These are phyloP conservation scores for Saccharomycopsis fibuligera DNA, from an alignment of 805 yeast species.

Conservation along the genomic window DNA sequence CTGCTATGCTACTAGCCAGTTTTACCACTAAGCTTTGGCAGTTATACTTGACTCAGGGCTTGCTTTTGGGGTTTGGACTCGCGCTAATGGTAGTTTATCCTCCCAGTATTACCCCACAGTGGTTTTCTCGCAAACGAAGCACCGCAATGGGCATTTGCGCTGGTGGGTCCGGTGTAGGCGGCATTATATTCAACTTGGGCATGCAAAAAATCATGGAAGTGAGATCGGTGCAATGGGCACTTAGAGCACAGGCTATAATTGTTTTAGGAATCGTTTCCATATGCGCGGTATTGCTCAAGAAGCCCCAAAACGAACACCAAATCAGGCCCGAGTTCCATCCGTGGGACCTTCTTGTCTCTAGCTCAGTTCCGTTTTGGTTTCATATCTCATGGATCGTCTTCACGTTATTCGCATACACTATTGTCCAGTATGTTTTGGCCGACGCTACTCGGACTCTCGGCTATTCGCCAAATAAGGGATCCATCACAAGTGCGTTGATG, in stretches of 20 bases:
- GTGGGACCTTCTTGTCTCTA: slow-evolving; percentile 38
- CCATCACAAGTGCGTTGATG: slow-evolving; percentile 55
- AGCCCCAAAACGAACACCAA: slow-evolving; percentile 31
- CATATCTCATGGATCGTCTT: slow-evolving; percentile 36
- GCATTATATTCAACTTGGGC: slow-evolving; percentile 35
- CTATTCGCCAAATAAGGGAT: slow-evolving; percentile 46
- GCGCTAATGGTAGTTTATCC: slow-evolving; percentile 43
- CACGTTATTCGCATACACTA: slow-evolving; percentile 55
- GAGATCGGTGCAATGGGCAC: slow-evolving; percentile 29
- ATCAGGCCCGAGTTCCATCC: slow-evolving; percentile 32
- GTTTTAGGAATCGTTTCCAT: slow-evolving; percentile 31
- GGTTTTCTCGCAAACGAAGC: slow-evolving; percentile 43
- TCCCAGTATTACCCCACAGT: slow-evolving; percentile 45
- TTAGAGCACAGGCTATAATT: slow-evolving; percentile 32
- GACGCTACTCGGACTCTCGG: slow-evolving; percentile 57
- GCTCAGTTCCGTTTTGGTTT: slow-evolving; percentile 37
- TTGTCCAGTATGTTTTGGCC: slow-evolving; percentile 50
- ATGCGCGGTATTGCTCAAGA: slow-evolving; percentile 31
- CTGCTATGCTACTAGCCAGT: slow-evolving; percentile 45
- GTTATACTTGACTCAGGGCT: slow-evolving; percentile 49
- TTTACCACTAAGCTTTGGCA: slow-evolving; percentile 47
- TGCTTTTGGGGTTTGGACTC: slow-evolving; percentile 45
- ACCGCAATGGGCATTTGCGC: slow-evolving; percentile 34
- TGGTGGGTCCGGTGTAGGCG: slow-evolving; percentile 39
- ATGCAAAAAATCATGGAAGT: slow-evolving; percentile 31